Evolutionary conservation across 1,284 basidiomycete genomes (phyloP), one percentile per base, ranked within the genome.

Genomic region (Microbotryum lychnidis-dioicae): DNA sequence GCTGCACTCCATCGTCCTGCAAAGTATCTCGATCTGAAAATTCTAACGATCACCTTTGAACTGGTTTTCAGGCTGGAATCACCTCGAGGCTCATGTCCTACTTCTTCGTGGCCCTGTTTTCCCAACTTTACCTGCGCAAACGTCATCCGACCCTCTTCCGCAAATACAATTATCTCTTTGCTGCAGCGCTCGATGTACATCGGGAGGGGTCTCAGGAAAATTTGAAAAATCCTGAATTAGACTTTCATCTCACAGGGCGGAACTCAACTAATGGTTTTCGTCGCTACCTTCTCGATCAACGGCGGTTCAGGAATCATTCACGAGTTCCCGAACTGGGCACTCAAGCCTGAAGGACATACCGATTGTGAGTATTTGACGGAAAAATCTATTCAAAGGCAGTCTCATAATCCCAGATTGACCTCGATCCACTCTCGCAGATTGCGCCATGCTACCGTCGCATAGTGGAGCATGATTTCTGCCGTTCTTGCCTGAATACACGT

Each of bases 131-230:
- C 49, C 23, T 44, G 42, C 55, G 60, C n/a, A 58, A 54, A 27
- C 53, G 53, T 50, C 49, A 45, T 23, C 64, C 67, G 9, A 58
- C 33, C 7, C 64, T 45, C 57, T 66, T 68, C 66, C 64, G 64
- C 25, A 60, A 67, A 59, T 69, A 64, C 61, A 70, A 70, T 53
- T 72, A 70, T 56, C 49, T 72, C 10, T 31, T 72, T 2, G 64
- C 65, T 4, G 70, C 70, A 1, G 68, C 59, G 4, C 63, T 67
- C 33, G 71, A 72, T 25, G 37, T 37, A 37, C 37, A 12, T 37
- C 9, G 14, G 12, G 4, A 10, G 14, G 10, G 37, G 12, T 14
- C 37, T 37, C 12, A 37, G 12, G 9, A 37, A 5, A 16, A 37
- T 10, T 1, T 1, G 5, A 37, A 37, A 37, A 37, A 1, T 37